Conservation (phyloP, 1,284 basidiomycete genomes). For the Pseudozyma hubeiensis region DNA sequence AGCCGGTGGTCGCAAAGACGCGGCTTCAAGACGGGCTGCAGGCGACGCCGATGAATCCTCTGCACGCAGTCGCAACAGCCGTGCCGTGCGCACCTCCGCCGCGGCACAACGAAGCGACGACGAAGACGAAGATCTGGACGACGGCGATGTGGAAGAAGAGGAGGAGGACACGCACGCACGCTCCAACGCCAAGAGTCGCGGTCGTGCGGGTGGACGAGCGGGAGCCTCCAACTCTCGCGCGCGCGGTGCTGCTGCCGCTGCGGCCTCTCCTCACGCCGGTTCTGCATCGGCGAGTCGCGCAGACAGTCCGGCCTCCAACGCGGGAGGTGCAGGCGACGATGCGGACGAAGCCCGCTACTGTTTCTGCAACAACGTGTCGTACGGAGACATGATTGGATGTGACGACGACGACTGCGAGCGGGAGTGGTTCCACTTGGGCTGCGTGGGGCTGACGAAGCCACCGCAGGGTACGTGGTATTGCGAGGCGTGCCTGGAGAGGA, state of each 20-base stretch:
- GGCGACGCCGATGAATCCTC: slow-evolving; percentile 24
- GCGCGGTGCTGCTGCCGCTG: slow-evolving; percentile 25
- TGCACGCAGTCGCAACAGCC: slow-evolving; percentile 32
- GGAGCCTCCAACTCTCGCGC: slow-evolving; percentile 29
- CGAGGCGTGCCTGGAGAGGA: slow-evolving; percentile 64
- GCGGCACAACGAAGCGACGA: slow-evolving; percentile 42
- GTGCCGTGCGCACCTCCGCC: slow-evolving; percentile 28
- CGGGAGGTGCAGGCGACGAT: slow-evolving; percentile 49
- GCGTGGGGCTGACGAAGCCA: slow-evolving; percentile 75
- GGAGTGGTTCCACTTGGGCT: slow-evolving; percentile 90
- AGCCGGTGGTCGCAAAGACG: slow-evolving; percentile 31
- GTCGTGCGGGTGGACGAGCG: slow-evolving; percentile 17
- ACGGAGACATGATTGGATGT: slow-evolving; percentile 97
- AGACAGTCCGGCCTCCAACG: slow-evolving; percentile 26
- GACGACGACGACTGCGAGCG: slow-evolving; percentile 86
- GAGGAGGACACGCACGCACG: slow-evolving; percentile 19
- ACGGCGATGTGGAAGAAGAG: slow-evolving; percentile 37
- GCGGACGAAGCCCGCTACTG: slow-evolving; percentile 81
- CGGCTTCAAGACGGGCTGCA: slow-evolving; percentile 12
- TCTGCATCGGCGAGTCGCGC: slow-evolving; percentile 35
- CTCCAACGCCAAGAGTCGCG: slow-evolving; percentile 21
- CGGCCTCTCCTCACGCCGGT: slow-evolving; percentile 32
- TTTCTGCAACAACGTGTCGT: slow-evolving; percentile 85
- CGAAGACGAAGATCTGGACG: slow-evolving; percentile 45
- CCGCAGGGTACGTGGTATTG: slow-evolving; percentile 82